Conservation (phyloP, 2,329 filamentous ascomycete genomes). For the Fusarium sp. region DNA sequence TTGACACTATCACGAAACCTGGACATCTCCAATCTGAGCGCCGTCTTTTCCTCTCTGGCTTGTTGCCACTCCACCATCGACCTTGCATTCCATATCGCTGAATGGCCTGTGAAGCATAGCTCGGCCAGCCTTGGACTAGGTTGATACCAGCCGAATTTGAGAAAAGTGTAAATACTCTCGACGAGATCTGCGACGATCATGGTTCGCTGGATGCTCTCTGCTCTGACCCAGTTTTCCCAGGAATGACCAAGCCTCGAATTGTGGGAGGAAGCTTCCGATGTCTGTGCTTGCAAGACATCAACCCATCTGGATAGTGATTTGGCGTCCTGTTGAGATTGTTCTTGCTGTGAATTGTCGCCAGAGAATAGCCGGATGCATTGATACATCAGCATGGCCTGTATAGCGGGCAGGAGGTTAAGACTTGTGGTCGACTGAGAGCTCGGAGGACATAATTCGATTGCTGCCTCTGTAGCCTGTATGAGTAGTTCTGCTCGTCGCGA, state of each 20-base stretch:
- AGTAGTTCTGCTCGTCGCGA: background rate
- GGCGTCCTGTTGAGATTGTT: accelerated
- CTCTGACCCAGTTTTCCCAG: background rate
- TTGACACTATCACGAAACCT: accelerated
- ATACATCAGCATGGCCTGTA: background rate
- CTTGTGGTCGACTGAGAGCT: accelerated
- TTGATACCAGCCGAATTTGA: background rate
- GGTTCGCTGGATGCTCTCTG: background rate
- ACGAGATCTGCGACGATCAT: background rate
- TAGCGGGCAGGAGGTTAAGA: background rate
- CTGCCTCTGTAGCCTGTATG: background rate
- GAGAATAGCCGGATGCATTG: background rate
- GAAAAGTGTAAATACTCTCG: background rate
- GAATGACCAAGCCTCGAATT: accelerated
- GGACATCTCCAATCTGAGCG: accelerated
- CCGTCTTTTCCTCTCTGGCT: accelerated
- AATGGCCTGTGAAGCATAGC: background rate
- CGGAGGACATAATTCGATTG: background rate
- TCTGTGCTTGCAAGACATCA: background rate
- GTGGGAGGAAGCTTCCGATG: accelerated
- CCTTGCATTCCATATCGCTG: background rate
- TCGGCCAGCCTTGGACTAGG: accelerated
- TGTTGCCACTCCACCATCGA: accelerated
- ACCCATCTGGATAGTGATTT: accelerated
- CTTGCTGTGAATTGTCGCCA: accelerated